phyloP scores from a whole-genome alignment of 352 stramenopile species.

The Phytopythium mirpurense region DNA sequence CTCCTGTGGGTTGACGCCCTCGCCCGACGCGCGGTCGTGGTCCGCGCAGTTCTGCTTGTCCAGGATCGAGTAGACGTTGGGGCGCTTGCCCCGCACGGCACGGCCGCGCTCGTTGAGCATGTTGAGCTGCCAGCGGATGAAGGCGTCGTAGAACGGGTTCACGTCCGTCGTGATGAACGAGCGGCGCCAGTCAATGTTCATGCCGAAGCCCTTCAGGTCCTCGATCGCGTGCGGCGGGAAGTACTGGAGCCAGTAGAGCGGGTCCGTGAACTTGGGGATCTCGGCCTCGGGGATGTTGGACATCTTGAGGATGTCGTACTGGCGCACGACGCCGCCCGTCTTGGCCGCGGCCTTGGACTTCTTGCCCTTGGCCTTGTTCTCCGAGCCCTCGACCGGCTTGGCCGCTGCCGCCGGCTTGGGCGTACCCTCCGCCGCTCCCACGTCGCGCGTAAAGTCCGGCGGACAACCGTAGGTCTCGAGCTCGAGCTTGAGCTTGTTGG shows the following conservation, averaged over 20 bases:
- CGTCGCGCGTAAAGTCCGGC: slow-evolving; percentile 79
- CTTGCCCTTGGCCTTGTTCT: slow-evolving; percentile 91
- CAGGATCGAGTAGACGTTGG: slow-evolving; percentile 97
- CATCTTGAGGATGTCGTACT: slow-evolving; percentile 99
- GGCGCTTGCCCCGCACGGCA: slow-evolving; percentile 93
- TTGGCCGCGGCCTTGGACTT: slow-evolving; percentile 99
- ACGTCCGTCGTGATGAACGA: slow-evolving; percentile 99
- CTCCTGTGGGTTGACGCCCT: slow-evolving; percentile 98
- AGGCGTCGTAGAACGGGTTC: slow-evolving; percentile 99
- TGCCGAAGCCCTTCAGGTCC: slow-evolving; percentile 98
- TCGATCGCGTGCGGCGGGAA: slow-evolving; percentile 96
- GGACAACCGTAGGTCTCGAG: slow-evolving; percentile 93
- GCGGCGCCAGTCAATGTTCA: slow-evolving; percentile 96
- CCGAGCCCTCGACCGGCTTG: slow-evolving; percentile 72
- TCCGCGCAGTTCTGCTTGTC: slow-evolving; percentile 99
- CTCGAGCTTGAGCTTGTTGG: slow-evolving; percentile 99
- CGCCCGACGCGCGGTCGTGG: slow-evolving; percentile 97
- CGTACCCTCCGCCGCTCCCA: background rate
- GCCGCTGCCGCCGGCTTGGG: slow-evolving; percentile 20
- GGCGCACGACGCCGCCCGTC: slow-evolving; percentile 94
- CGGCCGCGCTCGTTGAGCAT: slow-evolving; percentile 90
- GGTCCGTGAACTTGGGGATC: slow-evolving; percentile 97
- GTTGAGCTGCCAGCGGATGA: slow-evolving; percentile 99
- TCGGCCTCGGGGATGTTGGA: slow-evolving; percentile 88
- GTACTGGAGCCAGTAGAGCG: slow-evolving; percentile 97